Base-by-base conservation (phyloP, 805 yeast genomes). In the Candida multigemmis region DNA sequence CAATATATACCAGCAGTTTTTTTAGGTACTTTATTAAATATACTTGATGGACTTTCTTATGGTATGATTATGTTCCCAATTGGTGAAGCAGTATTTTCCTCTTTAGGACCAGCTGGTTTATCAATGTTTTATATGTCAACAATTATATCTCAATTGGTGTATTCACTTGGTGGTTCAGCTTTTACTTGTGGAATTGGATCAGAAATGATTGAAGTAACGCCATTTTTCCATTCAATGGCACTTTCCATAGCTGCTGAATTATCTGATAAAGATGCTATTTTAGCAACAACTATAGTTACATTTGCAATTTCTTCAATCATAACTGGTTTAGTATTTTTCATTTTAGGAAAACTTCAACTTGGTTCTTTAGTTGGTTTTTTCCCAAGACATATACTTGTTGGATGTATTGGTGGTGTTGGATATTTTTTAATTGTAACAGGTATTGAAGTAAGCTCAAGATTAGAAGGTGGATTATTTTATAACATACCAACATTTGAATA, bases 171-270 rank as follows among this genome's bases (percentile, higher is more conserved):
- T 10, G 93, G 93, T 1, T 83, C 95, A 10, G 81, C 83, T 6
- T 89, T 91, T 58, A 74, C 74, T 35, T 69, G 86, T 2, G 95
- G 94, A n/a, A 75, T 89, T 23, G 98, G 98, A 1, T 82, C 95
- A 3, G 97, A 91, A 56, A 91, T 91, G 98, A 91, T 91, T 38
- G 98, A 91, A 51, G 85, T 91, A n/a, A 94, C 96, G 2, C 98
- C 98, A 2, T 91, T 91, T 50, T 89, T 89, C 62, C 98, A 91
- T 46, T 69, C 93, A 3, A 87, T 91, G 94, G 96, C 96, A 1
- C 60, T 71, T 15, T 60, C 77, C 9, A 77, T 91, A 25, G 60
- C 77, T 49, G 47, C 53, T 3, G 60, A 65, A 13, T 61, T 83
- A 42, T 60, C 57, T 3, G 51, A 57, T 16, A 43, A 60, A 20